Conservation (phyloP, 371 early-diverging fungal genomes). For the Actinomortierella wolfii region DNA sequence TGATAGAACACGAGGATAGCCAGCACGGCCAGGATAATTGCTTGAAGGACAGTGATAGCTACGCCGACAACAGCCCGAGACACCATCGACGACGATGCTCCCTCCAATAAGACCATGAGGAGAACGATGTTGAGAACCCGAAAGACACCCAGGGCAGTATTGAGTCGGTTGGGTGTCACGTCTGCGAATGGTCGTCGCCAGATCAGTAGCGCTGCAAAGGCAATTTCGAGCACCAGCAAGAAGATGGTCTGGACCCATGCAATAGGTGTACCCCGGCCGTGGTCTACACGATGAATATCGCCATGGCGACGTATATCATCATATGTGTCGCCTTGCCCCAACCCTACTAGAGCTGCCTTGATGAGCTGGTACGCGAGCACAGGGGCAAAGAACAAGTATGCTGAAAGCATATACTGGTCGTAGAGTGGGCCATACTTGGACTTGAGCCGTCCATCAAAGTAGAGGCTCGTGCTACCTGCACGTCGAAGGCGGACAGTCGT, state of each 20-base stretch:
- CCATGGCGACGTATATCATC: neutral
- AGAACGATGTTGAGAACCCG: slow-evolving; percentile 30
- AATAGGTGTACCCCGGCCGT: slow-evolving; percentile 12
- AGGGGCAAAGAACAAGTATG: slow-evolving; percentile 47
- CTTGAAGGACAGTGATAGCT: slow-evolving; percentile 24
- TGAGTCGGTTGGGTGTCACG: slow-evolving; percentile 24
- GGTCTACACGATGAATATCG: neutral
- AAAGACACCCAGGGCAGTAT: slow-evolving; percentile 18
- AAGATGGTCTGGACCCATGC: slow-evolving; percentile 29
- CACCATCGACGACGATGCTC: slow-evolving; percentile 12
- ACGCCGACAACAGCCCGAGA: slow-evolving; percentile 21
- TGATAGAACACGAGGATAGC: slow-evolving; percentile 21
- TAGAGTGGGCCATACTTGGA: slow-evolving; percentile 44
- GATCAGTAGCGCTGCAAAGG: slow-evolving; percentile 19
- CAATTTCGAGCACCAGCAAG: slow-evolving; percentile 23
- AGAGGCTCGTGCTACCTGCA: slow-evolving; percentile 39
- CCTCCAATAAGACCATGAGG: slow-evolving; percentile 29
- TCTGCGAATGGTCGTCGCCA: slow-evolving; percentile 40
- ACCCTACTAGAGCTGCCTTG: slow-evolving; percentile 40
- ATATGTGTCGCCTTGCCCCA: slow-evolving; percentile 9
- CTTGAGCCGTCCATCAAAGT: slow-evolving; percentile 35
- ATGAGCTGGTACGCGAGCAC: slow-evolving; percentile 26
- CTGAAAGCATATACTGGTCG: slow-evolving; percentile 35
- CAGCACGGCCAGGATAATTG: slow-evolving; percentile 24
- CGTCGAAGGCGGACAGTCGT: slow-evolving; percentile 27